Evolutionary conservation across 495 filamentous ascomycete species (phyloP), one percentile per base, ranked within the genome.

Genomic region (Tuber aestivum): DNA sequence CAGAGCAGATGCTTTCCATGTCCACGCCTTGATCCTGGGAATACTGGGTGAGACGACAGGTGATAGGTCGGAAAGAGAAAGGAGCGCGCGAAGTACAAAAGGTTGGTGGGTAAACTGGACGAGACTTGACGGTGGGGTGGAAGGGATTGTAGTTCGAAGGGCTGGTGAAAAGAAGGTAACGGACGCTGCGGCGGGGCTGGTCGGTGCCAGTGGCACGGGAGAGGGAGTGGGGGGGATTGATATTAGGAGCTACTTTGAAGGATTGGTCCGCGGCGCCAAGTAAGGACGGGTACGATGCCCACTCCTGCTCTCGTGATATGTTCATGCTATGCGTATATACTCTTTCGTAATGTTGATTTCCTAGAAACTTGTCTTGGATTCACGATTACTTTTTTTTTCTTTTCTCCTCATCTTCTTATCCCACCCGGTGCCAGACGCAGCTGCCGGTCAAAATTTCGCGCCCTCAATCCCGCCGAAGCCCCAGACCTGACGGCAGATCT

Each of bases 51-150:
- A 89, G 41, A 93, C 92, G 32, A 87, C 88, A 20, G 84, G 85
- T 27, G 85, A 89, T 18, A 79, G 85, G 2, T 83, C 86, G 21
- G 93, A 95, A 80, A 83, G 91, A 10, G 96, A 98, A 84, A 86
- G 92, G n/a, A 97, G 92, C 20, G 92, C 91, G 84, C 97, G 97
- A 87, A 98, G 94, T 8, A 92, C 86, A 70, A 88, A 94, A 16
- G 94, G 94, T 1, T 99, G 95, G 94, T 99, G 96, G 95, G 87
- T 98, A 41, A 92, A 97, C 71, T 98, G 96, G 94, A 93, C 92
- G 72, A 72, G 77, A n/a, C 76, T 83, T 48, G 72, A 77, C 23
- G 70, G 72, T 16, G 75, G 78, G 9, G 78, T 75, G 20, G 81
- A 82, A 61, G 80, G 80, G 42, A 41, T 82, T n/a, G 74, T 80